These are phyloP conservation scores for Rhizopus microsporus DNA, from an alignment of 371 early-diverging fungal species.

Conservation along the genomic window DNA sequence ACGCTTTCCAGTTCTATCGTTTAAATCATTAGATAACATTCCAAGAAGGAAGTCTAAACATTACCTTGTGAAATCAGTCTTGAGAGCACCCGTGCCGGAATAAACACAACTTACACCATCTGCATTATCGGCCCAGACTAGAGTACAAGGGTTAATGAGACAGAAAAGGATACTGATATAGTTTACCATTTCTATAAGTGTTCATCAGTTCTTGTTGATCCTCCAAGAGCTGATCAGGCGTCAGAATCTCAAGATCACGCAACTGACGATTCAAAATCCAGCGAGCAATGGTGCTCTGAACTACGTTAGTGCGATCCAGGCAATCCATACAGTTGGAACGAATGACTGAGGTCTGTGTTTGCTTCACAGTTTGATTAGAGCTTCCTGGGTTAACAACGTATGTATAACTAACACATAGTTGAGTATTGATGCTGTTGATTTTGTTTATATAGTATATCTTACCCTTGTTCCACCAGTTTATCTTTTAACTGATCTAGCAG, in stretches of 20 bases:
- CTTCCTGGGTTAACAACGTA: constrained; percentile 6
- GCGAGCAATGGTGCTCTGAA: constrained; percentile 90
- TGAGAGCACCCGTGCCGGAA: constrained; percentile 98
- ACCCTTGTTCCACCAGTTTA: constrained; percentile 70
- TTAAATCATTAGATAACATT: background rate
- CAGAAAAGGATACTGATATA: too few species aligned
- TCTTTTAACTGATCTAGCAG: constrained; percentile 71
- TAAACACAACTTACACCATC: constrained; percentile 95
- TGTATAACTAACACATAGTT: constrained; percentile 18
- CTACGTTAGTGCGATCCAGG: constrained; percentile 99
- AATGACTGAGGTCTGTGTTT: constrained; percentile 80
- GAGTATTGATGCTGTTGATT: constrained; percentile 12
- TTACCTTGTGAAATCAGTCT: constrained; percentile 93
- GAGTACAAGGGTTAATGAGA: constrained; percentile 3
- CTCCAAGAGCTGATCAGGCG: constrained; percentile 61
- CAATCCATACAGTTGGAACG: constrained; percentile 99
- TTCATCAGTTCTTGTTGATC: constrained; percentile 44
- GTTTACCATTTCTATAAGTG: constrained; percentile 47
- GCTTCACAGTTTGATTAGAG: constrained; percentile 23
- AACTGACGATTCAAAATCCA: constrained; percentile 68
- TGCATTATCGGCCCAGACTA: constrained; percentile 99
- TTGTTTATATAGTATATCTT: constrained; percentile 17
- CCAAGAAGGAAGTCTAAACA: too few species aligned
- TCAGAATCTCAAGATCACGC: constrained; percentile 62
- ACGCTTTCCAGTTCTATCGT: constrained; percentile 77